These are phyloP conservation scores for Medicago ruthenica DNA, from an alignment of 306 rosid species.

Conservation along the genomic window DNA sequence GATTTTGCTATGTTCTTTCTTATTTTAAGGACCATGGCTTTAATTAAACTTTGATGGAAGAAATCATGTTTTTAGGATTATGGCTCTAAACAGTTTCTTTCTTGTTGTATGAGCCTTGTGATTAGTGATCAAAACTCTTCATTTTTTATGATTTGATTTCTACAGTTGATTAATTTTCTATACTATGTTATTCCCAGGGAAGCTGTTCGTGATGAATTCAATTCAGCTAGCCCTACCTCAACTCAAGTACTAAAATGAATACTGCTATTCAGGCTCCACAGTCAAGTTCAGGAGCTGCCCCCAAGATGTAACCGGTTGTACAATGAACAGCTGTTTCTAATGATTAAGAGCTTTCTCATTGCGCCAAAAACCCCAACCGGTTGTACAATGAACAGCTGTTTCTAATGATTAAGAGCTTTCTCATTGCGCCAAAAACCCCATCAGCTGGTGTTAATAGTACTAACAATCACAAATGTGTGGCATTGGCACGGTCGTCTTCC, in stretches of 20 bases:
- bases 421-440: conserved; percentile 79
- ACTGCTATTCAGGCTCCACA: conserved; percentile 89
- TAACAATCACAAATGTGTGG: conserved; percentile 83
- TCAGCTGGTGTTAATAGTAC: conserved; percentile 69
- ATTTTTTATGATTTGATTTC: conserved; percentile 28
- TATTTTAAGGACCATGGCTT: conserved; percentile 33
- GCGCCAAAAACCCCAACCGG: conserved; percentile 71
- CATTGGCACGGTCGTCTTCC: conserved; percentile 80
- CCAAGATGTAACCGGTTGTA: conserved; percentile 80
- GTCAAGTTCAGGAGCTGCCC: conserved; percentile 75
- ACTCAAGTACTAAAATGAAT: conserved; percentile 61
- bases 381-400: conserved; percentile 70
- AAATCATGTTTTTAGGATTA: conserved; percentile 3
- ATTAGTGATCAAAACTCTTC: conserved; percentile 17
- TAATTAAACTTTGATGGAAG: conserved; percentile 29
- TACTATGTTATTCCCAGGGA: conserved; percentile 57
- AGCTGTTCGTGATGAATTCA: conserved; percentile 78
- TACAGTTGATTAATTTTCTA: conserved; percentile 38
- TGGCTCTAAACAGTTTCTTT: neutral
- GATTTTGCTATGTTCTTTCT: conserved; percentile 37
- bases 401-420: conserved; percentile 88
- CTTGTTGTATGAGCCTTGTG: conserved; percentile 25
- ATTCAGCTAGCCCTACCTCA: conserved; percentile 82
- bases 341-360: conserved; percentile 85
- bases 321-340: conserved; percentile 73